These are phyloP conservation scores for Fusarium sp. DNA, from an alignment of 2,329 filamentous ascomycete genomes.

Conservation along the genomic window DNA sequence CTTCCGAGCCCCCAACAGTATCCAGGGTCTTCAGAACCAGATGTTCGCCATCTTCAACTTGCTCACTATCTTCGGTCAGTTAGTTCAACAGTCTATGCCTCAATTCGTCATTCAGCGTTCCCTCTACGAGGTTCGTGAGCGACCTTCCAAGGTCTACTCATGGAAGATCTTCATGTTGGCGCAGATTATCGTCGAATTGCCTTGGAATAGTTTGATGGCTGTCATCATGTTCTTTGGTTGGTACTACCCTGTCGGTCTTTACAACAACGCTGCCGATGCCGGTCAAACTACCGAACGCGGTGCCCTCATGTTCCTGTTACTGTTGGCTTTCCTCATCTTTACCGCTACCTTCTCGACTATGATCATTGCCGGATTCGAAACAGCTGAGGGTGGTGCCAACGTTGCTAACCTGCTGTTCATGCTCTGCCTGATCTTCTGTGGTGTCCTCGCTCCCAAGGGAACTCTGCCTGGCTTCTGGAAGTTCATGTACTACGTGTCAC, in stretches of 20 bases:
- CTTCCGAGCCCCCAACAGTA: slow-evolving; percentile 75
- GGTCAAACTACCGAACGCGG: slow-evolving; percentile 74
- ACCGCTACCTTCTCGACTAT: slow-evolving; percentile 84
- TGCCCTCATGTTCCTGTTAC: slow-evolving; percentile 80
- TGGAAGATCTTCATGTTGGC: slow-evolving; percentile 88
- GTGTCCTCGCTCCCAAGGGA: slow-evolving; percentile 50
- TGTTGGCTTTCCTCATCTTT: slow-evolving; percentile 81
- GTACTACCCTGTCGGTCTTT: slow-evolving; percentile 87
- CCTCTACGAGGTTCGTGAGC: slow-evolving; percentile 86
- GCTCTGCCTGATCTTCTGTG: slow-evolving; percentile 60
- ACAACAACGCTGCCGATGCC: slow-evolving; percentile 72
- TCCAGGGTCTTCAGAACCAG: slow-evolving; percentile 85
- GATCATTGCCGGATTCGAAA: slow-evolving; percentile 74
- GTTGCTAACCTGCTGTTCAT: slow-evolving; percentile 74
- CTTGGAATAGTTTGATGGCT: slow-evolving; percentile 82
- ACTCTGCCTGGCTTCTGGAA: slow-evolving; percentile 65
- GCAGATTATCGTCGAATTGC: slow-evolving; percentile 85
- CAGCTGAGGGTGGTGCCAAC: slow-evolving; percentile 73
- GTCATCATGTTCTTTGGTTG: slow-evolving; percentile 82
- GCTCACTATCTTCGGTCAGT: slow-evolving; percentile 81
- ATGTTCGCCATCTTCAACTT: slow-evolving; percentile 90
- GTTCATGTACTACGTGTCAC: slow-evolving; percentile 74
- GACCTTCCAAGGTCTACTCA: slow-evolving; percentile 84
- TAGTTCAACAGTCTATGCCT: slow-evolving; percentile 85
- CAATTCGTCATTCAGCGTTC: slow-evolving; percentile 85